Conservation (phyloP, 2,329 filamentous ascomycete species). For the Cladosporium sp. region DNA sequence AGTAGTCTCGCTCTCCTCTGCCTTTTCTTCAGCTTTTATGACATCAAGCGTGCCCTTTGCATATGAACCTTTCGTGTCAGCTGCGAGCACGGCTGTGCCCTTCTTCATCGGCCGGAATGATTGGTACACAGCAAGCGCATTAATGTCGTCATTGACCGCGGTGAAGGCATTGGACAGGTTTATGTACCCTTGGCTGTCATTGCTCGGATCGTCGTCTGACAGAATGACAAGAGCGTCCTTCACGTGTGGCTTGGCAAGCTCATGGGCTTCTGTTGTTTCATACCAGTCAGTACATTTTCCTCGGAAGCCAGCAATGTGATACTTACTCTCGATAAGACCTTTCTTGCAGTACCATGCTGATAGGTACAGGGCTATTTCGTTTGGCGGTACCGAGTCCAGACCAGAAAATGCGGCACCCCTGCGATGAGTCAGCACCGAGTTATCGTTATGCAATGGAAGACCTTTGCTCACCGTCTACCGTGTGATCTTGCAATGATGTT, state of each 20-base stretch:
- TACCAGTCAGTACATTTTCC: neutral
- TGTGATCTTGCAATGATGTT: neutral
- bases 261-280: neutral
- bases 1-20: neutral
- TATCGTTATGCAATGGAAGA: neutral
- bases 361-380: constrained; percentile 8
- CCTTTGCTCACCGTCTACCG: neutral
- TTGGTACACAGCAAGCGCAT: neutral
- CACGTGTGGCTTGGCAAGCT: neutral
- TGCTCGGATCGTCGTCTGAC: neutral
- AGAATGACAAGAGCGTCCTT: constrained; percentile 4
- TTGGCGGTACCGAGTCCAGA: neutral
- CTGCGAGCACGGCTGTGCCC: neutral
- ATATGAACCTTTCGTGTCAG: neutral
- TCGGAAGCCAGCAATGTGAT: neutral
- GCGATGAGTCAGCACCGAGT: neutral
- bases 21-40: neutral
- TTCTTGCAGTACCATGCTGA: neutral
- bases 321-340: neutral
- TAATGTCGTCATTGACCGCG: neutral
- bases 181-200: neutral
- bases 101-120: neutral
- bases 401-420: neutral
- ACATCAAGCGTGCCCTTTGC: neutral
- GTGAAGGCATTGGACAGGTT: neutral